phyloP scores from a whole-genome alignment of 306 rosid species.

The Pyrus betulifolia region DNA sequence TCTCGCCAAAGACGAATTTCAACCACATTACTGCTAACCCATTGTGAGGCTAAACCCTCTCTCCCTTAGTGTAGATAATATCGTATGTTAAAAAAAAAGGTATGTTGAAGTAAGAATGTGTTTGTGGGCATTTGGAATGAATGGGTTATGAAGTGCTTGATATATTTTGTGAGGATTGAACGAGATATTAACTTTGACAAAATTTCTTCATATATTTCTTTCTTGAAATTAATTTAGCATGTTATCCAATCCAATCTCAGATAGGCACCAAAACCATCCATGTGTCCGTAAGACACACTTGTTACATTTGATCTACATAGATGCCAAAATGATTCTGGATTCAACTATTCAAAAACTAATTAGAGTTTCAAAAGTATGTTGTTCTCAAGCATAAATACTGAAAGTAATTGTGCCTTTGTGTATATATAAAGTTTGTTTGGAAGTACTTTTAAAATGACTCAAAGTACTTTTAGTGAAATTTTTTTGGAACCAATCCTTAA shows the following conservation, averaged over 20 bases:
- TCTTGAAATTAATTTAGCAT: background rate
- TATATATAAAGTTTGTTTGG: too few species aligned
- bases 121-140: too few species aligned
- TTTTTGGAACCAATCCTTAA: too few species aligned
- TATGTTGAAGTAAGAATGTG: background rate
- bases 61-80: too few species aligned
- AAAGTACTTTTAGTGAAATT: too few species aligned
- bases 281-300: background rate
- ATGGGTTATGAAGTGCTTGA: background rate
- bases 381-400: background rate
- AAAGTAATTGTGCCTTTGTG: background rate
- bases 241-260: background rate
- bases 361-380: background rate
- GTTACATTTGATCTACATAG: background rate
- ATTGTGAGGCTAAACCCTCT: too few species aligned
- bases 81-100: background rate
- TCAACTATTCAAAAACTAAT: background rate
- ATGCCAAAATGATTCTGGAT: background rate
- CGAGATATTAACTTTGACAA: background rate
- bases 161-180: background rate
- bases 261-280: background rate
- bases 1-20: too few species aligned
- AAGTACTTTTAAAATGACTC: too few species aligned
- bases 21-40: too few species aligned
- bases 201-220: too few species aligned